phyloP scores from a whole-genome alignment of 2,329 filamentous ascomycete species.

The Aschersonia sp. region DNA sequence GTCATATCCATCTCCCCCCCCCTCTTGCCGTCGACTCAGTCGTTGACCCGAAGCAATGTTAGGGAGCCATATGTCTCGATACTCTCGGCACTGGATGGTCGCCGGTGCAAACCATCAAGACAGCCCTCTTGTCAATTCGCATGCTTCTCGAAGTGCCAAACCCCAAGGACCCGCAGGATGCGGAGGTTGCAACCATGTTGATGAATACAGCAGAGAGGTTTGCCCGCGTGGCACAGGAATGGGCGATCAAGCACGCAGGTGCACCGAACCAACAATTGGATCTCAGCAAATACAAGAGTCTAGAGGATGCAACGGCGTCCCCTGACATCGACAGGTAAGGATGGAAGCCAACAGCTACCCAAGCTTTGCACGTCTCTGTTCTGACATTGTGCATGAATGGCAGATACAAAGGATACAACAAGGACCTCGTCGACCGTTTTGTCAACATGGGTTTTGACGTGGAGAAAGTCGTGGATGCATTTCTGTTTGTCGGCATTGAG shows the following conservation, averaged over 20 bases:
- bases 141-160: slow-evolving; percentile 88
- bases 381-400: not conserved
- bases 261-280: slow-evolving; percentile 41
- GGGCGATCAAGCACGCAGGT: slow-evolving; percentile 72
- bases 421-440: slow-evolving; percentile 69
- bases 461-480: slow-evolving; percentile 72
- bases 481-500: slow-evolving; percentile 69
- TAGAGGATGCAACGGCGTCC: slow-evolving; percentile 1
- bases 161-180: slow-evolving; percentile 92
- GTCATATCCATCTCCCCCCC: not conserved
- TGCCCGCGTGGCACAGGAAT: slow-evolving; percentile 69
- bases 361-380: not conserved
- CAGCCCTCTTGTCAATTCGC: slow-evolving; percentile 81
- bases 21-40: not conserved
- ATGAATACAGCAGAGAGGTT: slow-evolving; percentile 67
- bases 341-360: not conserved
- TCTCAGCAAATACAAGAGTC: slow-evolving; percentile 23
- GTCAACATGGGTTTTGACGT: slow-evolving; percentile 84
- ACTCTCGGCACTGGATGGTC: slow-evolving; percentile 86
- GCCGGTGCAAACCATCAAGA: slow-evolving; percentile 91
- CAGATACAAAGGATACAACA: slow-evolving; percentile 81
- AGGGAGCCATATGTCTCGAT: slow-evolving; percentile 96
- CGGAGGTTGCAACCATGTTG: slow-evolving; percentile 86
- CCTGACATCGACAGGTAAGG: slow-evolving; percentile 15
- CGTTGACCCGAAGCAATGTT: slow-evolving; percentile 2